Base-by-base conservation (phyloP, 345 rosid genomes). In the Salix purpurea region DNA sequence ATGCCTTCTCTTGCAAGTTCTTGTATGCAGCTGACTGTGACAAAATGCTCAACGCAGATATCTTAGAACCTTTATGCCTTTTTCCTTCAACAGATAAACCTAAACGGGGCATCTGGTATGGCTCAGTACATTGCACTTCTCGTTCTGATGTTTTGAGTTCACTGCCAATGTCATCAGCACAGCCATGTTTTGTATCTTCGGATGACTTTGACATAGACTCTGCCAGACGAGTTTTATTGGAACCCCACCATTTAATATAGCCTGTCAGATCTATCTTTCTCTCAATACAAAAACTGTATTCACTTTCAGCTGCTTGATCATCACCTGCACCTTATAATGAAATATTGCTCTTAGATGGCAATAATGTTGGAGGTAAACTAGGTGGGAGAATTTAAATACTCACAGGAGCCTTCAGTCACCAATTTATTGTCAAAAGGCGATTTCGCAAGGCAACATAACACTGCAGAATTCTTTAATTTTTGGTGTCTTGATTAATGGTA, bases 231-330 rank as follows among this genome's bases (percentile, higher is more conserved):
- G 81, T 76, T 86, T 86, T 93, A 82, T 86, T 90, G 36, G 86
- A 77, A 15, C 94, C 92, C 98, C 99, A 93, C 99, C 99, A 96
- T 80, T 93, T 96, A 76, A 96, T 87, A 74, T 89, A 85, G 76
- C 88, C 84, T 54, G 99, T 91, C 67, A 96, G 85, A 85, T 93
- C 99, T 48, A 93, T 88, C 84, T 91, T 91, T 86, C 93, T 91
- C 34, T 96, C 98, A 67, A 86, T 80, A 84, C 90, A 88, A 81
- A 93, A 88, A 78, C 90, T 80, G 74, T 86, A 89, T 83, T 91
- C 96, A 79, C 87, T 87, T 79, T 93, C 94, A 21, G 88, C 78
- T 79, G 90, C 86, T 77, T 89, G 86, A 81, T 92, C 97, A 79
- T 91, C 92, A 30, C 92, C 92, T 90, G 91, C 81, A 82, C 86